Evolutionary conservation across 192 early-diverging fungal genomes (phyloP), one percentile per base, ranked within the genome.

Genomic region (Umbelopsis sp.): DNA sequence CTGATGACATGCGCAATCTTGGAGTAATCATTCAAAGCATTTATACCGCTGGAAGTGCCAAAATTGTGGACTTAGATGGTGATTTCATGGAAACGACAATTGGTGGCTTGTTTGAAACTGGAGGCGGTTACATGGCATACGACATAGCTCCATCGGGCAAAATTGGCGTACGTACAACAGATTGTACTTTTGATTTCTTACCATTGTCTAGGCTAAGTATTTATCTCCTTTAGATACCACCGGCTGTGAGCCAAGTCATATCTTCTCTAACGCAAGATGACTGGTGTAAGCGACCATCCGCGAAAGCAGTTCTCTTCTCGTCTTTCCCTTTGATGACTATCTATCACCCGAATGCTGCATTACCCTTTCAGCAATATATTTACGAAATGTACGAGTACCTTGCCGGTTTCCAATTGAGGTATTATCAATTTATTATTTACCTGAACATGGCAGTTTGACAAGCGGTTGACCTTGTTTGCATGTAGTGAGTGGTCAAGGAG

Each of bases 341-440:
- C 10, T 69, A 74, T 31, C 80, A 84, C 17, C 75, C 81, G 4
- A 68, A 51, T 4, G 75, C 74, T 17, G 76, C 83, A 5, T 76
- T 84, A 38, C 86, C 84, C 43, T 76, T 88, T 44, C 80, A 79
- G 8, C 70, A 75, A 11, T 54, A 78, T 31, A 79, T 88, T 38
- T 76, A 84, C 0, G 87, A 88, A 52, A 84, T 88, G 65, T 88
- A 88, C 56, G 85, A 86, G 6, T 88, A 83, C 56, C 54, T 86
- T 43, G 81, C 87, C 0, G 76, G 75, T 49, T 86, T 88, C 66
- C 79, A 85, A 49, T 47, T 67, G 45, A 80, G 78, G 84, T 88
- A 82, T 71, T 76, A 45, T 29, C 38, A 41, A 66, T 24, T 36
- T 12, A 56, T 16, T 45, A 17, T 25, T 75, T 59, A 1, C 20